A percentile compares a stretch with the other conserved stretches of the same genome.
phyloP scores from a whole-genome alignment of 2,329 filamentous ascomycete genomes.

The Paramyrothecium sp. region DNA sequence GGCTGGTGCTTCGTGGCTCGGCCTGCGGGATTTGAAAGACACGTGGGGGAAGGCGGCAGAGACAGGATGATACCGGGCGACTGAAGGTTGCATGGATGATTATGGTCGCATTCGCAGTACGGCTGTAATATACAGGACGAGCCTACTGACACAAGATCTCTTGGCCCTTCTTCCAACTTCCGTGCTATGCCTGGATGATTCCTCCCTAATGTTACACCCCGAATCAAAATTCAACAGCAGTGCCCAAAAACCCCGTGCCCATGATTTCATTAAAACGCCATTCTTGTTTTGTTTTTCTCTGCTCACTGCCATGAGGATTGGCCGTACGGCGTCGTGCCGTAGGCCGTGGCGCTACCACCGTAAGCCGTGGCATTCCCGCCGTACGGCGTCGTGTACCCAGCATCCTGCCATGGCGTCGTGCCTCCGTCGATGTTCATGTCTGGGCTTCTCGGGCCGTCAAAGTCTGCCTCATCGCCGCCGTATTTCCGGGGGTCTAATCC shows the following conservation, averaged over 20 bases:
- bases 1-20: too few relatives aligned
- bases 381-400: conserved; percentile 70
- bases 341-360: conserved; percentile 65
- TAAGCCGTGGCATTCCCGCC: conserved; percentile 57
- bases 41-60: neutral
- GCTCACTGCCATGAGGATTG: conserved; percentile 45
- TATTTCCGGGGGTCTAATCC: conserved; percentile 45
- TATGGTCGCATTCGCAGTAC: neutral
- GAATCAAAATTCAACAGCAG: conserved; percentile 8
- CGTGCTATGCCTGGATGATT: conserved; percentile 18
- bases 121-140: conserved; percentile 10
- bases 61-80: neutral
- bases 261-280: conserved; percentile 11
- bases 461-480: conserved; percentile 57
- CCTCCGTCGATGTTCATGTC: conserved; percentile 60
- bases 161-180: conserved; percentile 17
- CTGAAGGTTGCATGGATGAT: neutral
- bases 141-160: neutral
- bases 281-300: neutral
- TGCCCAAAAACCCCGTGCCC: conserved; percentile 16
- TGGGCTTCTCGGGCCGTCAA: conserved; percentile 65
- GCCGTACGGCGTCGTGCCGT: conserved; percentile 56
- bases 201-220: neutral
- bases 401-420: conserved; percentile 55
- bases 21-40: too few relatives aligned